phyloP scores from a whole-genome alignment of 768 basidiomycete species.

The Trametes cinnabarina region DNA sequence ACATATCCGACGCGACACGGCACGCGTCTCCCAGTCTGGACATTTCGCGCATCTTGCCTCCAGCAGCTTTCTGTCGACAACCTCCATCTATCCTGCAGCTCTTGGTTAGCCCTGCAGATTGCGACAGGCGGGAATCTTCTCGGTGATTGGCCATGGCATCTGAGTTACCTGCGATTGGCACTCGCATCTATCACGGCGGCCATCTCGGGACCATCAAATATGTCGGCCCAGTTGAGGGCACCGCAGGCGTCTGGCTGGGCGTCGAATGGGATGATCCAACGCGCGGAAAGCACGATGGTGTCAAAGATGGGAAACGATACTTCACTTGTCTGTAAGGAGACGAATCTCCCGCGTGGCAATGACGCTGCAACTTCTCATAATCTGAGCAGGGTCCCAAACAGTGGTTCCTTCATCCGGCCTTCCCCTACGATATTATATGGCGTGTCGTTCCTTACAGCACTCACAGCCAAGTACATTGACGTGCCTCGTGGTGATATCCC shows the following conservation, averaged over 20 bases:
- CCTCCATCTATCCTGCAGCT: too few species aligned
- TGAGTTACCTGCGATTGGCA: conserved; percentile 41
- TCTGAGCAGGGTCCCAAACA: conserved; percentile 40
- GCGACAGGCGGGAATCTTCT: neutral
- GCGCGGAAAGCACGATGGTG: conserved; percentile 86
- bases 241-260: conserved; percentile 83
- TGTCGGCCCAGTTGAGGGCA: conserved; percentile 60
- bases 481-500: conserved; percentile 46
- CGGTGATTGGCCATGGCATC: neutral
- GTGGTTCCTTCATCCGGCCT: conserved; percentile 82
- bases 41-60: neutral
- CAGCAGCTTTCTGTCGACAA: neutral
- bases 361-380: conserved; percentile 1
- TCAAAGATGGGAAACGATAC: conserved; percentile 73
- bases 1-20: neutral
- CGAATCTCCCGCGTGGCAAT: conserved; percentile 22
- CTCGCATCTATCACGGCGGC: conserved; percentile 53
- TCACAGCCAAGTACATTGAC: conserved; percentile 79
- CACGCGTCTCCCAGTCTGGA: neutral
- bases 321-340: conserved; percentile 68
- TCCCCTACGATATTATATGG: conserved; percentile 59
- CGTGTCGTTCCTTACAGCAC: conserved; percentile 68
- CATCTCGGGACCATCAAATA: conserved; percentile 70
- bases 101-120: too few species aligned
- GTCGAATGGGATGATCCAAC: conserved; percentile 90